Evolutionary conservation across 768 basidiomycete genomes (phyloP).

Genomic region (Boletus speciosus): DNA sequence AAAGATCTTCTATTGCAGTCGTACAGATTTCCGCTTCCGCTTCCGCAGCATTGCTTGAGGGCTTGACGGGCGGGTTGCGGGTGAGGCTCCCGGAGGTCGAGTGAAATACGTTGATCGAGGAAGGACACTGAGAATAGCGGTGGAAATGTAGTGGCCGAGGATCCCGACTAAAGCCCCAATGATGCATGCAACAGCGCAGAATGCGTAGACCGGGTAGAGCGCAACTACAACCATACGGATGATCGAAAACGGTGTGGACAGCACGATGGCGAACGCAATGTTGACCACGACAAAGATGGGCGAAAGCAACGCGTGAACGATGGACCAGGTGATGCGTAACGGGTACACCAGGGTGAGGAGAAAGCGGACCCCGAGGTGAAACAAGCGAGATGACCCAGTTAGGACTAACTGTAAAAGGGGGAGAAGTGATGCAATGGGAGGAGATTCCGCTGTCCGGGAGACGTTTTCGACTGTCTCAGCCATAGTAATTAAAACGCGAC

Average conservation of each 20-base stretch:
- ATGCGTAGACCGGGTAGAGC: slow-evolving; percentile 54
- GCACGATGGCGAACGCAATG: slow-evolving; percentile 38
- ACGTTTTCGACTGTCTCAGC: background rate
- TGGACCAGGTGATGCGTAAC: slow-evolving; percentile 22
- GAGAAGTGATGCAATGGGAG: slow-evolving; percentile 25
- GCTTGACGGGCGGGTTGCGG: background rate
- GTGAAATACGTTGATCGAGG: slow-evolving; percentile 13
- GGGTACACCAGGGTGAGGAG: slow-evolving; percentile 17
- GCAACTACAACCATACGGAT: slow-evolving; percentile 38
- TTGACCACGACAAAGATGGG: slow-evolving; percentile 45
- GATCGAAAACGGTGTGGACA: slow-evolving; percentile 45
- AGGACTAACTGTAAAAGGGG: slow-evolving; percentile 16
- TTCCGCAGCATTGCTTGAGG: slow-evolving; percentile 18
- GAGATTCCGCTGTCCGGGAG: slow-evolving; percentile 5
- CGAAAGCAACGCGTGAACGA: slow-evolving; percentile 41
- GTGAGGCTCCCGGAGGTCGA: slow-evolving; percentile 1
- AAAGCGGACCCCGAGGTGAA: slow-evolving; percentile 10
- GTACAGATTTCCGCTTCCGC: slow-evolving; percentile 23
- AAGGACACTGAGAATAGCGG: slow-evolving; percentile 8
- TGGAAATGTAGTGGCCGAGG: slow-evolving; percentile 29
- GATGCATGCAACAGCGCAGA: slow-evolving; percentile 55
- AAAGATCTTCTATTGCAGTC: slow-evolving; percentile 17
- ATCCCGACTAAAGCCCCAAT: slow-evolving; percentile 46
- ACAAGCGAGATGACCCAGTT: slow-evolving; percentile 9
- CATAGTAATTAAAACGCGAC: background rate